A percentile compares a stretch with the other conserved stretches of the same genome.
phyloP scores from a whole-genome alignment of 768 basidiomycete species.

The Tremella mesenterica region DNA sequence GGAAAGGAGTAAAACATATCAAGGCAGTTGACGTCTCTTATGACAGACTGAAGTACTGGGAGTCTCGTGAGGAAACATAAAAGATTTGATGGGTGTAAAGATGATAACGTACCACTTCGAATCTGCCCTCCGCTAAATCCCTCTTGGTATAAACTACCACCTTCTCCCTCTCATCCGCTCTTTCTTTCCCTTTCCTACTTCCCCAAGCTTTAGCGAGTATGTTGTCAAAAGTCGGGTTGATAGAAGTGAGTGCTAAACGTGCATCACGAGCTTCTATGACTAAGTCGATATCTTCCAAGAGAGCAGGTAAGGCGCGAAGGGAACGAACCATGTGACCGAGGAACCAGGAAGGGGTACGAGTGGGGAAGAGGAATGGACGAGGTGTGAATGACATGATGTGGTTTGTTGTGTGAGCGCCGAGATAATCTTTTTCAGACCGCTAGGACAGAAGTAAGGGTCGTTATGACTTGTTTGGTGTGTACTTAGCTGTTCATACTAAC shows the following conservation, averaged over 20 bases:
- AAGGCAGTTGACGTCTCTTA: no score
- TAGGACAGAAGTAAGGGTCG: not conserved
- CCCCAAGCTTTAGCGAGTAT: constrained; percentile 37
- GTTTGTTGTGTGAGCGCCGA: no score
- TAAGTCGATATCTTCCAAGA: constrained; percentile 61
- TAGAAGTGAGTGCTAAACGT: constrained; percentile 82
- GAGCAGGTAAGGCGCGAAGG: constrained; percentile 61
- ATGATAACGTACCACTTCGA: constrained; percentile 59
- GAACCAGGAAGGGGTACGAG: constrained; percentile 78
- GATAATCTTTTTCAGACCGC: no score
- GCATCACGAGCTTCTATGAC: constrained; percentile 92
- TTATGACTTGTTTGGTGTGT: no score
- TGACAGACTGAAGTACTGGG: no score
- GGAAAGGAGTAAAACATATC: not conserved
- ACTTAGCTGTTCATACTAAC: no score
- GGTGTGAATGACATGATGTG: constrained; percentile 4
- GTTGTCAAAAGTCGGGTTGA: constrained; percentile 81
- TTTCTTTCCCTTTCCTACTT: constrained; percentile 3
- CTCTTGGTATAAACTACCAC: constrained; percentile 88
- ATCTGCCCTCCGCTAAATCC: constrained; percentile 81
- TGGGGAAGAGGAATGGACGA: constrained; percentile 49
- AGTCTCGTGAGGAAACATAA: no score
- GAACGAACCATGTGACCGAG: constrained; percentile 93
- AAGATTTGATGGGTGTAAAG: constrained; percentile 54
- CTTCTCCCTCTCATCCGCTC: constrained; percentile 55